Evolutionary conservation across 2,329 filamentous ascomycete genomes (phyloP).

Genomic region (Rhexocercosporidium sp.): DNA sequence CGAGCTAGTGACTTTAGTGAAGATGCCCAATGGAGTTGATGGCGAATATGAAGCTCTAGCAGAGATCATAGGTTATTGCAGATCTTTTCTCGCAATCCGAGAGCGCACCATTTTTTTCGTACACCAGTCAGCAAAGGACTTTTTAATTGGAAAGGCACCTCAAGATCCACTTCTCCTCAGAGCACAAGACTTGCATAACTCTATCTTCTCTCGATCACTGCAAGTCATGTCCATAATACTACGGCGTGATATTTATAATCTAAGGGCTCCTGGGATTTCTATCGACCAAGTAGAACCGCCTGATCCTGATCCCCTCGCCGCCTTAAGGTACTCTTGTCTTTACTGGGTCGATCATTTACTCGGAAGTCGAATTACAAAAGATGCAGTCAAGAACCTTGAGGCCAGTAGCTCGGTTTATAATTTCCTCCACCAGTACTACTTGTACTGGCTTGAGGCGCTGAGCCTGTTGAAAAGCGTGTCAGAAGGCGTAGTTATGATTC

Average conservation of each 20-base stretch:
- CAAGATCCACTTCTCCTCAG: no score
- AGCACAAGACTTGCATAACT: no score
- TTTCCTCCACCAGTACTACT: conserved; percentile 18
- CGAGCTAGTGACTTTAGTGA: conserved; percentile 31
- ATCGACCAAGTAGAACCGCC: conserved; percentile 36
- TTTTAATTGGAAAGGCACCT: no score
- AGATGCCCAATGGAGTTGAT: conserved; percentile 24
- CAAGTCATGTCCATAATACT: conserved; percentile 40
- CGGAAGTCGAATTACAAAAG: conserved; percentile 23
- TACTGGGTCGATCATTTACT: conserved; percentile 45
- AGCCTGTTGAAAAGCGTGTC: no score
- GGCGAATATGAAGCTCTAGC: no score
- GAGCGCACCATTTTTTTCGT: no score
- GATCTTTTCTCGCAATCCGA: no score
- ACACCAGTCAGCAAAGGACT: no score
- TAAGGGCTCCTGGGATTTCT: conserved; percentile 34
- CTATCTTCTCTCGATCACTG: conserved; percentile 45
- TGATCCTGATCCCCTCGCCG: conserved; percentile 36
- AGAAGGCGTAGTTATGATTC: no score
- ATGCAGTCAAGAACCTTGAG: conserved; percentile 14
- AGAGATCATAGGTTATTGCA: no score
- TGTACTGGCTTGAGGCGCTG: no score
- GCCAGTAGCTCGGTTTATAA: conserved; percentile 13
- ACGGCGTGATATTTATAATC: conserved; percentile 43
- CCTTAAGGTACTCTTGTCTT: conserved; percentile 38